Evolutionary conservation across 2,329 filamentous ascomycete species (phyloP).

Genomic region (Alternaria dauci): DNA sequence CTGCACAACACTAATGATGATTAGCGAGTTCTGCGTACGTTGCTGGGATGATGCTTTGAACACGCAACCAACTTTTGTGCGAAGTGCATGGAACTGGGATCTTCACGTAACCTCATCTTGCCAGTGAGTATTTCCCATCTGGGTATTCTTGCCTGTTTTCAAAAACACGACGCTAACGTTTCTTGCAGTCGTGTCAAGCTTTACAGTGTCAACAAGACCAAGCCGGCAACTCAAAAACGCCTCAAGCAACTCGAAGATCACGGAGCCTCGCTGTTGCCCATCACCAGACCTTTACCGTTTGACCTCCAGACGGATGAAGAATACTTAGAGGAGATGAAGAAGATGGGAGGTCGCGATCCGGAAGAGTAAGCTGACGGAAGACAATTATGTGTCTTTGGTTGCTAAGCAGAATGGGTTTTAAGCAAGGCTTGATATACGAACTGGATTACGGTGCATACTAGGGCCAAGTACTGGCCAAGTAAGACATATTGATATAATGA

Average conservation of each 20-base stretch:
- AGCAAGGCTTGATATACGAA: too few species aligned
- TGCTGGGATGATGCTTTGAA: conserved; percentile 59
- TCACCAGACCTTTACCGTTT: conserved; percentile 64
- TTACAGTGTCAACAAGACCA: conserved; percentile 68
- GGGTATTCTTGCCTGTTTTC: too few species aligned
- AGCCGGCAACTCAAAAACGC: conserved; percentile 58
- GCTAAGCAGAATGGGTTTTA: not conserved
- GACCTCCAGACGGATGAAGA: conserved; percentile 61
- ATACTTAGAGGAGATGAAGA: conserved; percentile 56
- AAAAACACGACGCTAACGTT: not conserved
- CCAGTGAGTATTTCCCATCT: conserved; percentile 51
- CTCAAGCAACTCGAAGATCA: conserved; percentile 62
- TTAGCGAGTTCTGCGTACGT: conserved; percentile 52
- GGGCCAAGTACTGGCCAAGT: not conserved
- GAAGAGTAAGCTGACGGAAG: conserved; percentile 41
- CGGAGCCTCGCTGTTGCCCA: conserved; percentile 59
- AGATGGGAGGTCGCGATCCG: conserved; percentile 54
- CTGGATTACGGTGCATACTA: not conserved
- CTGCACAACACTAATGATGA: conserved; percentile 2
- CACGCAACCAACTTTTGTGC: conserved; percentile 56
- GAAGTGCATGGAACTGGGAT: conserved; percentile 67
- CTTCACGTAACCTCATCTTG: conserved; percentile 70
- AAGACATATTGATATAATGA: not conserved
- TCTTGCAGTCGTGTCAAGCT: conserved; percentile 50
- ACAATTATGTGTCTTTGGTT: not conserved